These are phyloP conservation scores for Tricholomella constricta DNA, from an alignment of 768 basidiomycete species.

Conservation along the genomic window DNA sequence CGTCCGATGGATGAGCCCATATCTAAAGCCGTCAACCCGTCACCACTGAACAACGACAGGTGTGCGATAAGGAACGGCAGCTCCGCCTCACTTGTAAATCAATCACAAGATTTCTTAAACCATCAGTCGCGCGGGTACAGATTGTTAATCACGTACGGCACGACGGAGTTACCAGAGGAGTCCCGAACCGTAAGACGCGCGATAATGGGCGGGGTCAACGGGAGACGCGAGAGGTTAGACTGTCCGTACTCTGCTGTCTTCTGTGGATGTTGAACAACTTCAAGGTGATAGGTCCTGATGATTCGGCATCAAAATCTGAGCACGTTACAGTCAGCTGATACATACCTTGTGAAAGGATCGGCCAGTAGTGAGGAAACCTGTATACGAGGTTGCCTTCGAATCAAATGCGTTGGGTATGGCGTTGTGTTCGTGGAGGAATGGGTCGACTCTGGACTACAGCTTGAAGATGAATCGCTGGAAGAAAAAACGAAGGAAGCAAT, in stretches of 20 bases:
- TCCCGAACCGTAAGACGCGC: constrained; percentile 79
- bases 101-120: constrained; percentile 7
- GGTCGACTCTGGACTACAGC: constrained; percentile 45
- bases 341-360: constrained; percentile 55
- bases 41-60: constrained; percentile 70
- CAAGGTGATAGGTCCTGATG: constrained; percentile 71
- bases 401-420: constrained; percentile 35
- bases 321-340: constrained; percentile 14
- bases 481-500: constrained; percentile 40
- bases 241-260: constrained; percentile 81
- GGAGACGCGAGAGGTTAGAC: constrained; percentile 73
- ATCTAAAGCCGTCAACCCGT: constrained; percentile 65
- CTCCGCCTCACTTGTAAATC: constrained; percentile 68
- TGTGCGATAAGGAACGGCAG: constrained; percentile 88
- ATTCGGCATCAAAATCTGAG: constrained; percentile 19
- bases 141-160: constrained; percentile 63
- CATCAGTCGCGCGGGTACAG: constrained; percentile 6
- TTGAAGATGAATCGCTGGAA: constrained; percentile 38
- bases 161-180: constrained; percentile 65
- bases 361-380: constrained; percentile 61
- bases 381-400: constrained; percentile 50
- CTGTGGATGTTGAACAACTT: constrained; percentile 84
- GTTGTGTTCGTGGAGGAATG: constrained; percentile 39
- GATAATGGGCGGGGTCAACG: constrained; percentile 83
- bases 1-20: constrained; percentile 59